phyloP scores from a whole-genome alignment of 768 basidiomycete species.

The Mycena crocata region DNA sequence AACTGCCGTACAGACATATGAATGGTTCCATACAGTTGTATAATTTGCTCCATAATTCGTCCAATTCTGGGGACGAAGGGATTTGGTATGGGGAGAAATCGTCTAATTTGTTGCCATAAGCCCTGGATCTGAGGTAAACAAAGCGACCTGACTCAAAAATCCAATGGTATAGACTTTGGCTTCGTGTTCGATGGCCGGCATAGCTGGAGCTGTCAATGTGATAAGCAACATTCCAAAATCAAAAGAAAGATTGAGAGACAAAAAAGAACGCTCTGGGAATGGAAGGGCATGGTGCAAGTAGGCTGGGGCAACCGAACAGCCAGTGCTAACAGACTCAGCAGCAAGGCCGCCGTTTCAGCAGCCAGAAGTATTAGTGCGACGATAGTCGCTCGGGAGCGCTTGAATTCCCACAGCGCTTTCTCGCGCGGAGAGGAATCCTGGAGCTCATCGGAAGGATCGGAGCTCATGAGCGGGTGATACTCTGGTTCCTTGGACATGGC shows the following conservation, averaged over 20 bases:
- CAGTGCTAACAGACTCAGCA: not conserved
- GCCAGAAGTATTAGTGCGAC: not conserved
- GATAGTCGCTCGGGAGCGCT: not conserved
- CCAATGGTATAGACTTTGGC: conserved; percentile 21
- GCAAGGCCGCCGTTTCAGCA: conserved; percentile 15
- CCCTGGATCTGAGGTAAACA: not conserved
- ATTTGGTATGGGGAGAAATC: conserved; percentile 27
- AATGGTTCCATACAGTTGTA: conserved; percentile 18
- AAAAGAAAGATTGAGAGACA: not conserved
- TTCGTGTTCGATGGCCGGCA: conserved; percentile 23
- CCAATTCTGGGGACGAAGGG: conserved; percentile 2
- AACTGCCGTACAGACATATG: not conserved
- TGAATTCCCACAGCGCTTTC: not conserved
- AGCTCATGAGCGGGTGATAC: conserved; percentile 7
- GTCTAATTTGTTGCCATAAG: not conserved
- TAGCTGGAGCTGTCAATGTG: conserved; percentile 15
- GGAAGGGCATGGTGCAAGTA: not conserved
- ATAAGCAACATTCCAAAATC: not conserved
- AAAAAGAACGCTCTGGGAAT: conserved; percentile 14
- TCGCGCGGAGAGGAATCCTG: not conserved
- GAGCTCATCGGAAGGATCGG: not conserved
- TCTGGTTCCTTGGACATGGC: conserved; percentile 22
- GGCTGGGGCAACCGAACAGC: not conserved
- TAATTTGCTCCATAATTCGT: conserved; percentile 22
- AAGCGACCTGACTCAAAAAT: not conserved